Percentiles rank a stretch among this genome's conserved stretches.
phyloP scores from a whole-genome alignment of 2,329 filamentous ascomycete genomes.

The Talaromyces sp. region DNA sequence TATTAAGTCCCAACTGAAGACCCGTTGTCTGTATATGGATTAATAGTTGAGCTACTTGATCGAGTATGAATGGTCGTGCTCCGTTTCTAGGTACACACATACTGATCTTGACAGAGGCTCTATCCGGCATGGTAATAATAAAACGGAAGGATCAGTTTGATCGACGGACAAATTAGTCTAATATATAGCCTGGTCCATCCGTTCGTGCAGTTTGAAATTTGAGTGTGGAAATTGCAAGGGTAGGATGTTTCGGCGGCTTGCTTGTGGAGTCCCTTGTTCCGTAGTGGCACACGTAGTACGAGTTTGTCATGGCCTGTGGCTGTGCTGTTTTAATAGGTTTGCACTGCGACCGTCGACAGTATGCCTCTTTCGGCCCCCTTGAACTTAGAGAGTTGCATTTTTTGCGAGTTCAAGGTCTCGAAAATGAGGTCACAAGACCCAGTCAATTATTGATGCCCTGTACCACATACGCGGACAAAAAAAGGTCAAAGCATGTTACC shows the following conservation, averaged over 20 bases:
- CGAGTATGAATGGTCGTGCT: background rate
- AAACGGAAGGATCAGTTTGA: background rate
- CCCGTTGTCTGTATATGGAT: too few species aligned
- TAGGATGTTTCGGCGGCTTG: background rate
- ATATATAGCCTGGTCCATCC: background rate
- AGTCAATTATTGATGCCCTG: conserved; percentile 4
- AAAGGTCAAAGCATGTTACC: too few species aligned
- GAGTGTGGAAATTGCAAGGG: background rate
- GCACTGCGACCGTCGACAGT: background rate
- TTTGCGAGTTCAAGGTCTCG: background rate
- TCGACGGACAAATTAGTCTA: background rate
- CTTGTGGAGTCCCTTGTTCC: background rate
- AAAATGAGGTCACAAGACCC: background rate
- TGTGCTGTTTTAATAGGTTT: background rate
- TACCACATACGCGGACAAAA: background rate
- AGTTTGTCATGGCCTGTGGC: background rate
- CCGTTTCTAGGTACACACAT: background rate
- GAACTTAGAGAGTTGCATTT: background rate
- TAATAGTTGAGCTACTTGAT: background rate
- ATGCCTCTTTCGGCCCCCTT: background rate
- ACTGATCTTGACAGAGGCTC: background rate
- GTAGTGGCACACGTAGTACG: background rate
- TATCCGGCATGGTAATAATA: background rate
- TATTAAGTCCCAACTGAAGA: too few species aligned
- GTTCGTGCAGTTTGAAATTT: background rate